These are phyloP conservation scores for Pythium dissotocum DNA, from an alignment of 352 stramenopile genomes.

Conservation along the genomic window DNA sequence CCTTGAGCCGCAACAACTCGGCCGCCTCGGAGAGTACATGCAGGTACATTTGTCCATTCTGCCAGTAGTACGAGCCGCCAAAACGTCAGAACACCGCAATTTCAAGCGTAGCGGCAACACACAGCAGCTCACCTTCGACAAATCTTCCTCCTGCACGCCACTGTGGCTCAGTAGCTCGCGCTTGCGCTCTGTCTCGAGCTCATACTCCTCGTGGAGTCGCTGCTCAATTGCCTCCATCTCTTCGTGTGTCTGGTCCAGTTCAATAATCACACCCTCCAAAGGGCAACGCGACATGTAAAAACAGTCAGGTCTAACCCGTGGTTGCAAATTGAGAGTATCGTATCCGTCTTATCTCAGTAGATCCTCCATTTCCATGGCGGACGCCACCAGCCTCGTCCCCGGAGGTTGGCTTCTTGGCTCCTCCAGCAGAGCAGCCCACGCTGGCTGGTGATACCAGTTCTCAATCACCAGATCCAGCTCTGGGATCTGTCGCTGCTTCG, in stretches of 20 bases:
- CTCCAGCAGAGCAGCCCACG: constrained; percentile 27
- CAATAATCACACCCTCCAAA: constrained; percentile 7
- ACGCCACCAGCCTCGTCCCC: not conserved
- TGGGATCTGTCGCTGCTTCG: constrained; percentile 19
- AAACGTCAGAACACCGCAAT: not conserved
- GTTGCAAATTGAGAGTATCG: constrained; percentile 18
- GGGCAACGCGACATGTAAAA: constrained; percentile 1
- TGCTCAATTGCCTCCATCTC: constrained; percentile 26
- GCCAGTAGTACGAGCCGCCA: not conserved
- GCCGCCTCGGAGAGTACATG: constrained; percentile 48
- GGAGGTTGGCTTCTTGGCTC: not conserved
- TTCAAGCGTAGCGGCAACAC: not conserved
- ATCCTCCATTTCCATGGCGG: constrained; percentile 11
- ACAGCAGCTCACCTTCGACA: constrained; percentile 37
- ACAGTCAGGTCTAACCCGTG: not conserved
- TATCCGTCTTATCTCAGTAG: constrained; percentile 25
- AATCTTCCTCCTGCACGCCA: constrained; percentile 41
- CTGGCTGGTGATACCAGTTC: constrained; percentile 39
- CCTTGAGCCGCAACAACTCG: constrained; percentile 41
- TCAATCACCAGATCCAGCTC: constrained; percentile 30
- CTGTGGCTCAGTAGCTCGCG: constrained; percentile 30
- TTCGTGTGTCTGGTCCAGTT: constrained; percentile 14
- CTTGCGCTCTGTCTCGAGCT: constrained; percentile 39
- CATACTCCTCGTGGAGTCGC: constrained; percentile 33
- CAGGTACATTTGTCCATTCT: constrained; percentile 52